Conservation (phyloP, 306 rosid species). For the Rosa chinensis region DNA sequence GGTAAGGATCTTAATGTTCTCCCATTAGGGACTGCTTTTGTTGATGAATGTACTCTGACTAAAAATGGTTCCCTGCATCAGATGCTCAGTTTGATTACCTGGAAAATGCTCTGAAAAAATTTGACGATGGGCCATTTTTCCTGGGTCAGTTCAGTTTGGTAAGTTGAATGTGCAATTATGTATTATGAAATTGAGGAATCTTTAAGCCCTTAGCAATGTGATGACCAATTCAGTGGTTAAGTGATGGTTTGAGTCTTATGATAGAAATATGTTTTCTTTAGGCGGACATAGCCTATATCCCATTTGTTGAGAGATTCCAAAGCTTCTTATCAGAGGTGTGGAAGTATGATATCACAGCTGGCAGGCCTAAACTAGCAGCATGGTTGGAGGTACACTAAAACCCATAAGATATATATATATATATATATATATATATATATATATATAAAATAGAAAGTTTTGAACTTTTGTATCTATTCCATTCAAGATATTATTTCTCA, state of each 20-base stretch:
- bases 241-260: not conserved
- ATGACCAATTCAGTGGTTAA: not conserved
- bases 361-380: slow-evolving; percentile 59
- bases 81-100: slow-evolving; percentile 66
- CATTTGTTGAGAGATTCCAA: slow-evolving; percentile 69
- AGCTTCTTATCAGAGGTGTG: slow-evolving; percentile 33
- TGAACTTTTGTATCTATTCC: not conserved
- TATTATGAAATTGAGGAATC: not conserved
- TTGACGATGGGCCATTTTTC: slow-evolving; percentile 73
- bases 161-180: slow-evolving; percentile 17
- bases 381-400: slow-evolving; percentile 59
- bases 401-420: not conserved
- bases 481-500: too few relatives aligned
- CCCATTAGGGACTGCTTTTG: slow-evolving; percentile 1
- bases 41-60: not conserved
- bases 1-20: slow-evolving; percentile 34
- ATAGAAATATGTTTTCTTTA: slow-evolving; percentile 29
- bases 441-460: not conserved
- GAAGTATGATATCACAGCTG: slow-evolving; percentile 52
- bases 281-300: slow-evolving; percentile 65
- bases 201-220: not conserved
- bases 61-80: slow-evolving; percentile 23
- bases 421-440: not conserved
- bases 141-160: slow-evolving; percentile 76
- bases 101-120: slow-evolving; percentile 72